A percentile compares a stretch with the other conserved stretches of the same genome.
Conservation (phyloP, 2,329 filamentous ascomycete genomes). For the Xylariaceae sp. region DNA sequence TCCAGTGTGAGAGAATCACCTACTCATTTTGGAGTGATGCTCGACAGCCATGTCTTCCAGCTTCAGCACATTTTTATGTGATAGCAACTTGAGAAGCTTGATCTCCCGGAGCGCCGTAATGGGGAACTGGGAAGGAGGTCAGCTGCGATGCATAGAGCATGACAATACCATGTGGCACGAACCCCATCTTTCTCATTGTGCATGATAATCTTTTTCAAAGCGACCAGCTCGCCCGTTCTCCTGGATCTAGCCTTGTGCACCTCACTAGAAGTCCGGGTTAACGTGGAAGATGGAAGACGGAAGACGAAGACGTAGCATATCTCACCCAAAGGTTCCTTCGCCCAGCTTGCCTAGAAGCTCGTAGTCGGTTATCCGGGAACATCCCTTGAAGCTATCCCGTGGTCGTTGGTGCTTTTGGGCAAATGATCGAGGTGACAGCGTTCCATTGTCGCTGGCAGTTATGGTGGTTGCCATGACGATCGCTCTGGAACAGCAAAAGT, state of each 20-base stretch:
- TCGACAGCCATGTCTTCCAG: slow-evolving; percentile 97
- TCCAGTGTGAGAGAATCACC: slow-evolving; percentile 9
- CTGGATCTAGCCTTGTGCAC: slow-evolving; percentile 83
- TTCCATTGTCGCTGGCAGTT: slow-evolving; percentile 23
- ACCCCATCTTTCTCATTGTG: slow-evolving; percentile 98
- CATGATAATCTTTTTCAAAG: slow-evolving; percentile 98
- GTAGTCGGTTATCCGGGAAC: slow-evolving; percentile 76
- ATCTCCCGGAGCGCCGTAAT: slow-evolving; percentile 97
- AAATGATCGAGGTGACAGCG: slow-evolving; percentile 50
- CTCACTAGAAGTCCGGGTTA: slow-evolving; percentile 49
- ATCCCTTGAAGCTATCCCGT: slow-evolving; percentile 67
- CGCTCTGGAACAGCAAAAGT: neutral
- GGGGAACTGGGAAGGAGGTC: slow-evolving; percentile 59
- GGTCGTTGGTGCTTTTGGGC: slow-evolving; percentile 52
- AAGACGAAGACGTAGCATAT: slow-evolving; percentile 22
- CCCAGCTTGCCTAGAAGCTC: slow-evolving; percentile 79
- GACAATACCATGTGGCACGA: slow-evolving; percentile 29
- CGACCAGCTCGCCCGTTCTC: slow-evolving; percentile 69
- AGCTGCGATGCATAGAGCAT: slow-evolving; percentile 10
- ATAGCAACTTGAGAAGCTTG: slow-evolving; percentile 93
- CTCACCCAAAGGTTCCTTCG: slow-evolving; percentile 89
- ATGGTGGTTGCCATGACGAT: slow-evolving; percentile 14
- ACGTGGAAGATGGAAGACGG: slow-evolving; percentile 17
- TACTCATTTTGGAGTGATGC: slow-evolving; percentile 39
- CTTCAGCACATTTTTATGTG: slow-evolving; percentile 78